These are phyloP conservation scores for Pythium coloratum DNA, from an alignment of 352 stramenopile species.

Conservation along the genomic window DNA sequence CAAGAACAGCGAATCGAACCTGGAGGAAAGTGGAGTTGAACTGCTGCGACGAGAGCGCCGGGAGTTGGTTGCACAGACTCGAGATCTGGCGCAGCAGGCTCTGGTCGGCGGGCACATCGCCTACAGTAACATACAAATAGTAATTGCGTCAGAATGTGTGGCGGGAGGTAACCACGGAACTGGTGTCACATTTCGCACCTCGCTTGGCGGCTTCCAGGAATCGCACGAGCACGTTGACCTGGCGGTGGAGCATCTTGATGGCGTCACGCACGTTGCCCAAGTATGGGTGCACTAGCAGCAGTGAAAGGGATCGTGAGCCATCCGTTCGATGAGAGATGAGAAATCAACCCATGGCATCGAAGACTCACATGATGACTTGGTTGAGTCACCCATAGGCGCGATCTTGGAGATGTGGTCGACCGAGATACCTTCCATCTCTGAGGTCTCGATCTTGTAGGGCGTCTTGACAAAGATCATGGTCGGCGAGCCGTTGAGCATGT, in stretches of 20 bases:
- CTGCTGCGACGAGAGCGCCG: constrained; percentile 67
- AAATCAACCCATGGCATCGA: background rate
- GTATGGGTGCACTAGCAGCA: constrained; percentile 67
- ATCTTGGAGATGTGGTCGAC: constrained; percentile 91
- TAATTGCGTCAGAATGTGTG: background rate
- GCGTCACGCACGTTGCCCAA: constrained; percentile 79
- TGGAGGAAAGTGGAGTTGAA: constrained; percentile 77
- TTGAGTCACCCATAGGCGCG: constrained; percentile 61
- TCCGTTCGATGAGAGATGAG: background rate
- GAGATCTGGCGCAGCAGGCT: constrained; percentile 84
- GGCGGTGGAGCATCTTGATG: constrained; percentile 84
- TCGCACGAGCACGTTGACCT: constrained; percentile 71
- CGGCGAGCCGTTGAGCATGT: constrained; percentile 79
- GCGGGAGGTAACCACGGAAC: too few relatives aligned
- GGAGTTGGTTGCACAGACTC: constrained; percentile 84
- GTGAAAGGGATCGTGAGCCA: background rate
- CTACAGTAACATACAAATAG: constrained; percentile 19
- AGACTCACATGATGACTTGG: constrained; percentile 68
- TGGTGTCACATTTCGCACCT: constrained; percentile 25
- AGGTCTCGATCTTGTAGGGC: constrained; percentile 87
- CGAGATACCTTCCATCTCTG: constrained; percentile 83
- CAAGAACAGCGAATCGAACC: constrained; percentile 20
- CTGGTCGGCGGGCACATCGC: constrained; percentile 71
- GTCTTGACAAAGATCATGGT: constrained; percentile 91
- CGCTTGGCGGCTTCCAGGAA: constrained; percentile 79